phyloP scores from a whole-genome alignment of 768 basidiomycete species.

The Boletus rubescentipes region DNA sequence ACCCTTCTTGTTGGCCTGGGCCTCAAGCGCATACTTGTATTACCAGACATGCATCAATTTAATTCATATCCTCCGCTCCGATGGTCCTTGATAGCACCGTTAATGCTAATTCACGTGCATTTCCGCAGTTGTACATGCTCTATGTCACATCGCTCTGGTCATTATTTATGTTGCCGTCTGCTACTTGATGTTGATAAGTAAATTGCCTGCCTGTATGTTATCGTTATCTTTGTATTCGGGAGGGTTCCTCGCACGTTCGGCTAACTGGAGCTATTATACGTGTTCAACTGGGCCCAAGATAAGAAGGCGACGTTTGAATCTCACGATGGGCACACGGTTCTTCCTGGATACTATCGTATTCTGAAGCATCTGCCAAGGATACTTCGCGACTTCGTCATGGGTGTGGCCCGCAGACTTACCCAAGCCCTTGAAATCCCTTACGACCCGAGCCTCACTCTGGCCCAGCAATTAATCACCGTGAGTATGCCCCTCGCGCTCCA shows the following conservation, averaged over 20 bases:
- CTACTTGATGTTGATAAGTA: background rate
- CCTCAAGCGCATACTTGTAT: constrained; percentile 32
- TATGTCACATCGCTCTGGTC: background rate
- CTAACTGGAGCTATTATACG: background rate
- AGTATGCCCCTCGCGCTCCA: constrained; percentile 19
- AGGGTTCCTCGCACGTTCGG: background rate
- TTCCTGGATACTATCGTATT: background rate
- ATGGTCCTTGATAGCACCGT: constrained; percentile 5
- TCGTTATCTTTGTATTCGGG: background rate
- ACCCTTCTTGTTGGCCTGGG: constrained; percentile 23
- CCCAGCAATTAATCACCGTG: constrained; percentile 59
- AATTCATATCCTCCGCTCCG: constrained; percentile 20
- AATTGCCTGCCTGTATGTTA: background rate
- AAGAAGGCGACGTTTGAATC: constrained; percentile 7
- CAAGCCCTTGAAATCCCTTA: constrained; percentile 51
- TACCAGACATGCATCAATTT: constrained; percentile 33
- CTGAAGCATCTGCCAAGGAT: background rate
- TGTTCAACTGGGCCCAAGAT: constrained; percentile 4
- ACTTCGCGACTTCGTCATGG: constrained; percentile 18
- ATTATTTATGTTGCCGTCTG: background rate
- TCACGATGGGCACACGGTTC: background rate
- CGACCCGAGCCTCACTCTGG: constrained; percentile 50
- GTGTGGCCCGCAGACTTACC: constrained; percentile 22
- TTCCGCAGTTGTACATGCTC: constrained; percentile 4
- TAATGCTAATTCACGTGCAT: constrained; percentile 2